Base-by-base conservation (phyloP, 2,329 filamentous ascomycete species). In the Fusarium transvaalense region DNA sequence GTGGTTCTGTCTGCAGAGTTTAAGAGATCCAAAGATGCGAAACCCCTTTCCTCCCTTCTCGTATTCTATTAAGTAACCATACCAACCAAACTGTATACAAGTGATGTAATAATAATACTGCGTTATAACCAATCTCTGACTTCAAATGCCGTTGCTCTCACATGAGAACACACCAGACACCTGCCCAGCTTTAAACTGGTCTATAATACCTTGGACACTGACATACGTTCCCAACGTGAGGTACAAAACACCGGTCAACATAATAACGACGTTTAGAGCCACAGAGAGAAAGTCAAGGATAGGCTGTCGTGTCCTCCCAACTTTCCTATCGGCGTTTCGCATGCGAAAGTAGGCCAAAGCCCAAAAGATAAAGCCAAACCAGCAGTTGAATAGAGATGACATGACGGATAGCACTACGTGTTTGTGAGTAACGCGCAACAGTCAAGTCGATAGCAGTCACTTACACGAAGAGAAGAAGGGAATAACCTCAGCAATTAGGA, bases 301-400 rank as follows among this genome's bases (percentile, higher is more conserved):
- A 9, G 63, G 73, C 42, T 86, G 87, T 21, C 85, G 81, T 3
- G 79, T 81, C 59, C 82, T 85, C 53, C 85, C 83, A 34, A 86
- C 83, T 0, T 82, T 80, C 0, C 83, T 75, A 7, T 92, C 90
- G 3, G 86, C 90, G 31, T 81, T 82, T 45, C 92, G 85, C 91
- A 94, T 92, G 56, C 91, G 87, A 72, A 94, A 86, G 76, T 93
- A 95, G 2, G 92, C 92, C 2, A 93, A 84, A 10, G 91, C 92
- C 92, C 92, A 97, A 82, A 97, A 97, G 75, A 97, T 97, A 83
- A 97, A 97, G 23, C 94, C 94, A 73, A 95, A 94, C 84, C 94
- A 94, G 60, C 92, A 95, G 80, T 97, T 93, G 76, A 97, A 97
- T 1, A 97, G 86, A 4, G 93, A 93, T 19, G 89, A 92, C 90